Percentiles rank a stretch among this genome's conserved stretches.
These are phyloP conservation scores for Poteriospumella lacustris DNA, from an alignment of 108 stramenopile genomes.

Conservation along the genomic window DNA sequence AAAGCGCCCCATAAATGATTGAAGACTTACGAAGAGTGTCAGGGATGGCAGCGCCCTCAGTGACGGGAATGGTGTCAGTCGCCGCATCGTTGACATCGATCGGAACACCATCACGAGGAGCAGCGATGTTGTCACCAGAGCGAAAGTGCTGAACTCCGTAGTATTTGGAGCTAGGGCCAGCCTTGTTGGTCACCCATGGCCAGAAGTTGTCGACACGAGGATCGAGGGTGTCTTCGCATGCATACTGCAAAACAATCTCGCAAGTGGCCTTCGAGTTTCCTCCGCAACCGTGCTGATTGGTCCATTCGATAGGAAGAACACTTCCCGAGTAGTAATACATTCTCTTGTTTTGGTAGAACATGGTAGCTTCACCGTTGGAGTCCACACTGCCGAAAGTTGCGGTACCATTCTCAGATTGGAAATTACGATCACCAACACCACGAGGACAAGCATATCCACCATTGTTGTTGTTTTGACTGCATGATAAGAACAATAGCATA, in stretches of 20 bases:
- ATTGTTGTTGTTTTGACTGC: constrained; percentile 45
- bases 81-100: constrained; percentile 29
- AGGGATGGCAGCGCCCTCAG: constrained; percentile 26
- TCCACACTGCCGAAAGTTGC: not conserved
- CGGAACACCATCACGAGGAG: constrained; percentile 50
- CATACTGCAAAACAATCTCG: constrained; percentile 52
- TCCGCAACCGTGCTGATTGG: constrained; percentile 51
- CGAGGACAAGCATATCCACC: constrained; percentile 52
- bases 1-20: not conserved
- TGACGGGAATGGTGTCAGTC: constrained; percentile 43
- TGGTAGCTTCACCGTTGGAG: not conserved
- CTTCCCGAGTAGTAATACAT: constrained; percentile 51
- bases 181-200: constrained; percentile 32
- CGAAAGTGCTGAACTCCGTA: constrained; percentile 33
- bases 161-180: not conserved
- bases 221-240: constrained; percentile 46
- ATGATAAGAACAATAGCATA: too few species aligned
- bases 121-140: constrained; percentile 33
- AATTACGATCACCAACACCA: constrained; percentile 34
- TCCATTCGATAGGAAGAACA: constrained; percentile 47
- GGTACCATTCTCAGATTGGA: constrained; percentile 25
- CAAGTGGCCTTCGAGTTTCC: constrained; percentile 39
- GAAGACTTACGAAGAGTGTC: constrained; percentile 21
- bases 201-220: constrained; percentile 38
- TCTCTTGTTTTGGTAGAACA: not conserved